Evolutionary conservation across 345 rosid genomes (phyloP).

Genomic region (Leavenworthia alabamica): DNA sequence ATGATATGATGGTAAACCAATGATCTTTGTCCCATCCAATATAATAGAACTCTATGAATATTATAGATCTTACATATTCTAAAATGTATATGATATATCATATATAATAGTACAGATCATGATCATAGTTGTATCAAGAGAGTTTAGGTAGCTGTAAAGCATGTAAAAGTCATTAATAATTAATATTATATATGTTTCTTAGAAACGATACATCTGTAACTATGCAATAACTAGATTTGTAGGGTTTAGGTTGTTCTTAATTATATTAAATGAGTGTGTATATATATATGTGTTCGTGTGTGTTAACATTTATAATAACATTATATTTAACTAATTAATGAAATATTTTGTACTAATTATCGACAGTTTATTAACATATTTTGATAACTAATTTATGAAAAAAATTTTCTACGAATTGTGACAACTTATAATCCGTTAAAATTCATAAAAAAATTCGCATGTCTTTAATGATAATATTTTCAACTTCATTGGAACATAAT

Average conservation of each 20-base stretch:
- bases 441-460: no score
- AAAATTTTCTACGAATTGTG: no score
- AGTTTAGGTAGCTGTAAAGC: slow-evolving; percentile 19
- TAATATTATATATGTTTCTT: not conserved
- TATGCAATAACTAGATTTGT: not conserved
- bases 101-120: not conserved
- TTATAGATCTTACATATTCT: not conserved
- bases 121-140: slow-evolving; percentile 6
- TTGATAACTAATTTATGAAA: no score
- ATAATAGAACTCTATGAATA: not conserved
- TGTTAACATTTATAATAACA: not conserved
- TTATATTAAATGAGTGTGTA: not conserved
- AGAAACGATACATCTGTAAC: not conserved
- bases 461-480: not conserved
- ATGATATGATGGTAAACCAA: slow-evolving; percentile 3
- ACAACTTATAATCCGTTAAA: no score
- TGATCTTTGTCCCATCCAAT: not conserved
- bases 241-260: slow-evolving; percentile 3
- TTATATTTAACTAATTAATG: not conserved
- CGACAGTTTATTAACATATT: no score
- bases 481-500: not conserved
- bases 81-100: not conserved
- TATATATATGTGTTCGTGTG: not conserved
- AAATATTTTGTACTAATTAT: no score
- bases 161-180: slow-evolving; percentile 11